Evolutionary conservation across 352 stramenopile species (phyloP), one percentile per base, ranked within the genome.

Genomic region (Phytopythium chamaehyphon): DNA sequence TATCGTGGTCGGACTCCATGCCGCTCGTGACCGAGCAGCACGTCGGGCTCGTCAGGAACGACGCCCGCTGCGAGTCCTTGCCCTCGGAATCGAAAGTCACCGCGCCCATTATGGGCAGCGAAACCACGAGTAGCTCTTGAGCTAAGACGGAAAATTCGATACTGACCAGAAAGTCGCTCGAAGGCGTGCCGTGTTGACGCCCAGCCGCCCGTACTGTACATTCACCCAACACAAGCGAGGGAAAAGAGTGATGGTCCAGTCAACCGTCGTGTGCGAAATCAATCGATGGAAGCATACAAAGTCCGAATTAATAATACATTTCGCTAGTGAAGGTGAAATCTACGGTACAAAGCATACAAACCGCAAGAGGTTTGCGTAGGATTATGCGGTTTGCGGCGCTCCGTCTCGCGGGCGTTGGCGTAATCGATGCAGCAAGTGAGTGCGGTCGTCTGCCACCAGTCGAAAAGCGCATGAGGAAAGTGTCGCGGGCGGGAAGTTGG

Each of bases 11-110:
- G 19, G 47, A 47, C 24, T 83, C 69, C 42, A 59, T 60, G 44
- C 61, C 57, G 46, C 63, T 76, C 16, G 62, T 22, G 51, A 50
- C 67, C 28, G 73, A 76, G 48, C 60, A 80, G 54, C 61, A 83
- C 23, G 76, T 83, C 36, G 62, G 76, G 23, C 46, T 71, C 28
- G 64, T 75, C 42, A 87, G 63, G 51, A 72, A 82, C 1, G 76
- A 83, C 19, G 73, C 57, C 24, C 76, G 68, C 33, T 59, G 59
- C 40, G n/a, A n/a, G n/a, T 79, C 68, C 44, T 78, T 78, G 33
- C 31, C 47, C 12, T 53, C 47, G 19, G 33, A 44, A 23, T 53
- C 47, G 31, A 53, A n/a, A 42, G 35, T 53, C 31, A 19, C 14
- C 31, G 31, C 35, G 18, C 35, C 31, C 33, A 53, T 53, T 3